phyloP scores from a whole-genome alignment of 495 filamentous ascomycete genomes.

The Penicillium lividum region DNA sequence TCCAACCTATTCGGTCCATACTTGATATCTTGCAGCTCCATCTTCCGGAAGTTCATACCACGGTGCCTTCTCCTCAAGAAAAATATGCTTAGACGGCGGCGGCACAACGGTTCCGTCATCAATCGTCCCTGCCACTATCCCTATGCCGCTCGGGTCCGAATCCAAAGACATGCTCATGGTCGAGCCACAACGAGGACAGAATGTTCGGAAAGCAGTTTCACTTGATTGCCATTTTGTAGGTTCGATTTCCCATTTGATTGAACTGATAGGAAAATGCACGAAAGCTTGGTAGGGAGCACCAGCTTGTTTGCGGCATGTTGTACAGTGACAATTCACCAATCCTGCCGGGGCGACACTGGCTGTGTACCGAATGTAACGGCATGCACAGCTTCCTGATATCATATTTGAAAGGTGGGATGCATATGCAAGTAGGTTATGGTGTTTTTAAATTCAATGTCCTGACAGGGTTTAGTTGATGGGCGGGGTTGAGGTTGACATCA shows the following conservation, averaged over 20 bases:
- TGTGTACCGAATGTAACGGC: conserved; percentile 27
- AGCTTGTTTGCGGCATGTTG: conserved; percentile 30
- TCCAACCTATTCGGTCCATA: conserved; percentile 8
- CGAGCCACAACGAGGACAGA: conserved; percentile 33
- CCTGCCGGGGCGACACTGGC: conserved; percentile 15
- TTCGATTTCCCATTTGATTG: conserved; percentile 24
- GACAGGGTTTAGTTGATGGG: background rate
- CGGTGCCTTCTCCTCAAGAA: conserved; percentile 28
- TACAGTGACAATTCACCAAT: conserved; percentile 34
- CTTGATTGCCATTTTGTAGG: conserved; percentile 23
- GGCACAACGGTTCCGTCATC: conserved; percentile 23
- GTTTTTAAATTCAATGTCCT: too few relatives aligned
- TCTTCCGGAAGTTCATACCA: conserved; percentile 34
- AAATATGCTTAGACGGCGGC: conserved; percentile 26
- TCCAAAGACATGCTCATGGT: conserved; percentile 30
- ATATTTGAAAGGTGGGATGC: conserved; percentile 6
- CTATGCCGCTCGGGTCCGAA: conserved; percentile 9
- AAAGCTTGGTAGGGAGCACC: conserved; percentile 34
- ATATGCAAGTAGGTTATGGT: background rate
- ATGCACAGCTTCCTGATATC: conserved; percentile 33
- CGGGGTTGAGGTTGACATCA: conserved; percentile 8
- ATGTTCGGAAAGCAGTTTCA: conserved; percentile 26
- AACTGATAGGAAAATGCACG: conserved; percentile 20
- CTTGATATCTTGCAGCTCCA: conserved; percentile 12
- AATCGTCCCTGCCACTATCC: conserved; percentile 32